Base-by-base conservation (phyloP, 768 basidiomycete species). In the Phanerodontia chrysosporium region DNA sequence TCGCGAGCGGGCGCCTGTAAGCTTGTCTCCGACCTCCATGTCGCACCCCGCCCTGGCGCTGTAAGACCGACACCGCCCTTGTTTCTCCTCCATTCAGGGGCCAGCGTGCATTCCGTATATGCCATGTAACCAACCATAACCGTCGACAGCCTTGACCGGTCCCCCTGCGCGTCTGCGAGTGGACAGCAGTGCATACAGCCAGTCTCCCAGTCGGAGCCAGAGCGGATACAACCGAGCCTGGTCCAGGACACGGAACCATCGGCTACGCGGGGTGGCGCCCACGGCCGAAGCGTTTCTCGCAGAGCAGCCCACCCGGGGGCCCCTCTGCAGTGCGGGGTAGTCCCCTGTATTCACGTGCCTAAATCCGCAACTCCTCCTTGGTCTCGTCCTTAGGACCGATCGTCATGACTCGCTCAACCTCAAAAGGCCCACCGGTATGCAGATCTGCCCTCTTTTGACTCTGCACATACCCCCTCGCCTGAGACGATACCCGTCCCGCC, bases 321-420 rank as follows among this genome's bases (percentile, higher is more conserved):
- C 45, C 57, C 49, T 42, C 35, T 25, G 13, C 27, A 14, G 29
- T 59, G 58, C 58, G 58, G 58, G 58, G 51, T 46, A 53, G 18
- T 22, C 24, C 35, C 35, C 25, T 5, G 42, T 28, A 59, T 59
- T 59, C 58, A 59, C 58, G 54, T 59, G 58, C 48, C 45, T 30
- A 53, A 53, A 45, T 53, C 58, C 51, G 58, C 58, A 59, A 51
- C n/a, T 42, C 3, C 24, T 22, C 46, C 32, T 27, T 25, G 24
- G 25, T 4, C 14, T 53, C 49, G 35, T 49, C 35, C 58, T 59
- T 53, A 59, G 53, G 22, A 59, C 58, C 58, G 58, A 53, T 59
- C 52, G 58, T 44, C 36, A 29, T 59, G 45, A 22, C 29, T 36
- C 28, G 7, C 4, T 22, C 22, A 5, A 3, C 10, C 16, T 53